Conservation (phyloP, 345 rosid species). For the Salix purpurea region DNA sequence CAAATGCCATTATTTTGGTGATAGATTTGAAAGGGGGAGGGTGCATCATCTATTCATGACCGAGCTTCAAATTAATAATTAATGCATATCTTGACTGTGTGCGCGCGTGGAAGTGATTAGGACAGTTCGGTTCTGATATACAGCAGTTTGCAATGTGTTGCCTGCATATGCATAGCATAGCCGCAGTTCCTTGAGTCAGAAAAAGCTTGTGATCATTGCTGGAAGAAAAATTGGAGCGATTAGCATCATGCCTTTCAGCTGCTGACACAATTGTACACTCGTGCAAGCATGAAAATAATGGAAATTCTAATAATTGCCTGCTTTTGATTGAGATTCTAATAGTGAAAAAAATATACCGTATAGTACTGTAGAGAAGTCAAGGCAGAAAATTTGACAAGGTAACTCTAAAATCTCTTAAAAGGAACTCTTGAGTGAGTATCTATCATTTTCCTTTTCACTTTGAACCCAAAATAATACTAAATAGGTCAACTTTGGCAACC, state of each 20-base stretch:
- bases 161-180: not conserved
- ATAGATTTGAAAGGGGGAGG: not conserved
- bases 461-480: not conserved
- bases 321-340: too few relatives aligned
- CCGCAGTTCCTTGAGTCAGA: not conserved
- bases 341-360: not conserved
- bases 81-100: too few relatives aligned
- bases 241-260: too few relatives aligned
- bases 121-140: not conserved
- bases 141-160: not conserved
- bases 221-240: not conserved
- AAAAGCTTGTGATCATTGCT: not conserved
- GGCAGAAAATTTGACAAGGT: not conserved
- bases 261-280: not conserved
- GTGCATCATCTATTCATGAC: not conserved
- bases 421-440: not conserved
- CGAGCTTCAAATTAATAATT: not conserved
- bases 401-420: not conserved
- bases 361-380: not conserved
- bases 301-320: not conserved
- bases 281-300: not conserved
- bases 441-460: not conserved
- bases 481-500: not conserved
- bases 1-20: not conserved
- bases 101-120: not conserved